Evolutionary conservation across 139 green algal species (phyloP).

Genomic region (Diplosphaera chodatii): DNA sequence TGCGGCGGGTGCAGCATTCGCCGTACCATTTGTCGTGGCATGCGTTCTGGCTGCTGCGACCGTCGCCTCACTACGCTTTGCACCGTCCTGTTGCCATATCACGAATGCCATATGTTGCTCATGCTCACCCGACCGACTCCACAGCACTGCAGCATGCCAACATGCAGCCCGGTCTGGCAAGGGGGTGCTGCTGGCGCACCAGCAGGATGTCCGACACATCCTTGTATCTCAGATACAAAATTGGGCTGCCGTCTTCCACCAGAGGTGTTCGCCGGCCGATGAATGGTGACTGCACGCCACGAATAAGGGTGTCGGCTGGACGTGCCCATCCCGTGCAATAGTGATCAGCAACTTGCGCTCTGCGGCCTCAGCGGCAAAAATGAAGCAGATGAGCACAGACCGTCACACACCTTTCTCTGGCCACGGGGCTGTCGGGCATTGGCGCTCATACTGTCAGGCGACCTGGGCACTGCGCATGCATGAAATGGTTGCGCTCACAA

Average conservation of each 20-base stretch:
- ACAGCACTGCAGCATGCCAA: too few relatives aligned
- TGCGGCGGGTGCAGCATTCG: background rate
- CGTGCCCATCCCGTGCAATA: background rate
- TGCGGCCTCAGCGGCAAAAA: background rate
- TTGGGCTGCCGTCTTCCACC: background rate
- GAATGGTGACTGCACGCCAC: conserved; percentile 3
- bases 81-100: too few relatives aligned
- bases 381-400: background rate
- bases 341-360: too few relatives aligned
- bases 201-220: background rate
- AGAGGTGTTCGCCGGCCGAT: conserved; percentile 1
- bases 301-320: background rate
- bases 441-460: background rate
- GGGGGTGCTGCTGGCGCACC: background rate
- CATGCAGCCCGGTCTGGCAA: too few relatives aligned
- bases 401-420: background rate
- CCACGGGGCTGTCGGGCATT: background rate
- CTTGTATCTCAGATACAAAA: conserved; percentile 7
- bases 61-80: too few relatives aligned
- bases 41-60: background rate
- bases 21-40: background rate
- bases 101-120: too few relatives aligned
- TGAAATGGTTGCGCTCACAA: too few relatives aligned
- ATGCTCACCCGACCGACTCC: too few relatives aligned
- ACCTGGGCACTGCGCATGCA: too few relatives aligned